phyloP scores from a whole-genome alignment of 2,329 filamentous ascomycete species.

The Cercospora beticola region DNA sequence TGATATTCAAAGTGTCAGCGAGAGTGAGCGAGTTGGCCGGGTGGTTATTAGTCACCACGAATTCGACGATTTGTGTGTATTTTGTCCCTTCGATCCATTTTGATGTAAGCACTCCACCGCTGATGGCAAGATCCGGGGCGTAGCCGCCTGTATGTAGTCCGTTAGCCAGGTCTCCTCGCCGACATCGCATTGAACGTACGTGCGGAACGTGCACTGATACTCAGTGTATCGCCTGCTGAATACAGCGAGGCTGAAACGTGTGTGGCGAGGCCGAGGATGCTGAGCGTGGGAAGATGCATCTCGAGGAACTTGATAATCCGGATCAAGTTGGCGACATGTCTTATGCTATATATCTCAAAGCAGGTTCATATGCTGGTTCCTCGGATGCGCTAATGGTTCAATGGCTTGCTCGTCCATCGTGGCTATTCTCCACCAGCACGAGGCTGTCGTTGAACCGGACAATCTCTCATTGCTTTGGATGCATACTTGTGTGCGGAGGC shows the following conservation, averaged over 20 bases:
- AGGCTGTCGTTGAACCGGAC: neutral
- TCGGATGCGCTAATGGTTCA: neutral
- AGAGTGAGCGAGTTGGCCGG: neutral
- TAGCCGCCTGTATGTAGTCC: neutral
- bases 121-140: constrained; percentile 2
- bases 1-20: constrained; percentile 1
- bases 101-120: neutral
- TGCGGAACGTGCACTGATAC: neutral
- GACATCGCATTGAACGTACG: neutral
- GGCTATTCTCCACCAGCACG: neutral
- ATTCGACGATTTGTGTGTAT: constrained; percentile 1
- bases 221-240: neutral
- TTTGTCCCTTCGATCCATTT: neutral
- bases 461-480: neutral
- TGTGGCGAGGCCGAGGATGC: neutral
- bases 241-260: neutral
- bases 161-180: neutral
- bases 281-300: neutral
- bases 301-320: neutral
- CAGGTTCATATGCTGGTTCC: neutral
- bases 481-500: neutral
- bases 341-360: neutral
- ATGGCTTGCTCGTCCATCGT: neutral
- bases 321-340: neutral
- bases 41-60: constrained; percentile 5